phyloP scores from a whole-genome alignment of 106 monocot species.

The Acorus calamus region DNA sequence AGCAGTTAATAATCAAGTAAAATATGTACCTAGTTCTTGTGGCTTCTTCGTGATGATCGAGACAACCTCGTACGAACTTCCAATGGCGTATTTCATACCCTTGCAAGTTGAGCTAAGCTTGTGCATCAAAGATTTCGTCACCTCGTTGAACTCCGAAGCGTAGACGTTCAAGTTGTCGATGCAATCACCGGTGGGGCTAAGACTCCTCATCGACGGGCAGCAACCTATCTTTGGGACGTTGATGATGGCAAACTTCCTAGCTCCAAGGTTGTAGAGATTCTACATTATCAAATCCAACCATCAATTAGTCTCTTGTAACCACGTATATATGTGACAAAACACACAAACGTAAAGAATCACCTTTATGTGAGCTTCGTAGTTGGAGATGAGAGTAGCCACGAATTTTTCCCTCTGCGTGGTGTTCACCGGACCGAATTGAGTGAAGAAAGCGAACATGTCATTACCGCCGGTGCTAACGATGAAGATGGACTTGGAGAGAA shows the following conservation, averaged over 20 bases:
- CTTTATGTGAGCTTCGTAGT: constrained; percentile 8
- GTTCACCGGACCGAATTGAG: not conserved
- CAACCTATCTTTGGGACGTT: constrained; percentile 12
- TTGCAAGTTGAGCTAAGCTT: constrained; percentile 1
- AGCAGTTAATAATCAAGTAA: not conserved
- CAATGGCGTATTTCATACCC: constrained; percentile 20
- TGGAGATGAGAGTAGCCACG: constrained; percentile 9
- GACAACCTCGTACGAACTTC: constrained; percentile 2
- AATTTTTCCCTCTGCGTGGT: constrained; percentile 1
- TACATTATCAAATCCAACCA: not conserved
- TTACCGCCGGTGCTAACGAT: constrained; percentile 33
- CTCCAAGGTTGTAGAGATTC: constrained; percentile 19
- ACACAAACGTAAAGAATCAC: not conserved
- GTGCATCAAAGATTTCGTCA: constrained; percentile 4
- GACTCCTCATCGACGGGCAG: constrained; percentile 6
- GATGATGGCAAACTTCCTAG: constrained; percentile 10
- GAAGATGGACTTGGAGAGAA: constrained; percentile 23
- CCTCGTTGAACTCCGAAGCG: constrained; percentile 7
- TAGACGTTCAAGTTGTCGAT: constrained; percentile 10
- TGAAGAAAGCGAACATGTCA: constrained; percentile 19
- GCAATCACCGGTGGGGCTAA: constrained; percentile 5
- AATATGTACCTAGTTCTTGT: not conserved
- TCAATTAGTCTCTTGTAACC: too few relatives aligned
- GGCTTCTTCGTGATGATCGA: constrained; percentile 2
- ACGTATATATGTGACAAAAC: too few relatives aligned